Base-by-base conservation (phyloP, 331 rosid species). In the Erythrophleum ivorense region DNA sequence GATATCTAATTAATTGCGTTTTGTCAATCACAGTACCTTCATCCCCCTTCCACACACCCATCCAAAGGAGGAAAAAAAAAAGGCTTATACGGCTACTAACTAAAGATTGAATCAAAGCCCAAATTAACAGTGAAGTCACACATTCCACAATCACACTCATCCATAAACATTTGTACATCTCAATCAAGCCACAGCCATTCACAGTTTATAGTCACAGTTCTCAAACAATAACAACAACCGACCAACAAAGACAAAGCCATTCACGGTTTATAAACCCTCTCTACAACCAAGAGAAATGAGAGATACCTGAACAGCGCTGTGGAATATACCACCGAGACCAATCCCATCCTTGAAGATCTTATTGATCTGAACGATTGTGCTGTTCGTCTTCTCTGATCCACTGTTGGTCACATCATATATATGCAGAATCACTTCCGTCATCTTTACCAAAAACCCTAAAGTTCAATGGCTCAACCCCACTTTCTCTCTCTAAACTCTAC, bases 341-440 rank as follows among this genome's bases (percentile, higher is more conserved):
- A 96, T 96, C 52, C 99, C 97, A 80, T 96, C 99, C 81, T 94
- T 96, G 86, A 96, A 96, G 90, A 96, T 92, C 99, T 90, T 96
- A 79, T 96, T 96, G 94, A 96, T 96, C 80, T 96, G 91, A 82
- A 96, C 83, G 85, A 96, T 96, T 81, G 98, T 92, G 85, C 52
- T 90, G 84, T 96, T 96, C 7, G 99, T 94, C 81, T 91, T 94
- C 68, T 96, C 99, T 59, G 99, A 96, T 94, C 97, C 98, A 85
- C 98, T 96, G 74, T 96, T 96, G 70, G 99, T 96, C 52, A 96
- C 97, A 53, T 96, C 99, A 71, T 96, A 96, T 84, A 96, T 84
- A 82, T 96, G 98, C 82, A 96, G 84, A 57, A 74, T 81, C 82
- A 96, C 99, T 81, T 96, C 98, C 84, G 92, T 82, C 98, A 91